Base-by-base conservation (phyloP, 139 green algal species). In the Mesotaenium endlicherianum region DNA sequence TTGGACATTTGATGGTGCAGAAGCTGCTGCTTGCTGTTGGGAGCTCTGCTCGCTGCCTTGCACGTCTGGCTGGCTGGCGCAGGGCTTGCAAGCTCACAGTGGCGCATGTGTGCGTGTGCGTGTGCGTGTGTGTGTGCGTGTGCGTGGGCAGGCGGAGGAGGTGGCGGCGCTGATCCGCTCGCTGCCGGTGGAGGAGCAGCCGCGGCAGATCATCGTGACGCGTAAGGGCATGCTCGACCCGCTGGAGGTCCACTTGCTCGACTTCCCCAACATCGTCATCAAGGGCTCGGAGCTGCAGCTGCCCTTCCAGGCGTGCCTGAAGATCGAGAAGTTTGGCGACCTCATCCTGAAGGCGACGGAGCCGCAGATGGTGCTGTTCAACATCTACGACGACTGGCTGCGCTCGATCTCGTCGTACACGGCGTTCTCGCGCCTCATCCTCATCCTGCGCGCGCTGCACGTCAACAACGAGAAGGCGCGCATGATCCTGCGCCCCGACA, bases 251-350 rank as follows among this genome's bases (percentile, higher is more conserved):
- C 96, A 99, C 89, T 82, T 98, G 83, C 93, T 99, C 38, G 97
- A 99, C 87, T 99, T 99, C 92, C 97, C 97, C 75, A 99, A 99
- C 94, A 99, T 99, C 80, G 96, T 99, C 88, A 98, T 99, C 93
- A 99, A 96, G 0, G 97, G 96, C 55, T 95, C 89, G 26, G 97
- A 99, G 92, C 94, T 99, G 91, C 94, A 98, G 92, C 93, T 99
- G 89, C 97, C 97, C n/a, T 99, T 99, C 94, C 96, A 99, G 91
- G 94, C 94, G 3, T 95, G 93, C 50, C 93, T 92, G 43, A 98
- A 98, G 92, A 95, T 99, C 67, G 97, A 99, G 91, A 99, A 99
- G 88, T 91, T 92, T 80, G 89, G 89, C 34, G 89, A 92, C 70
- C 59, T 92, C 1, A 92, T 92, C 70, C 67, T 92, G n/a, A 88